Evolutionary conservation across 441 rosid species (phyloP), one percentile per base, ranked within the genome.

Genomic region (Metrosideros polymorpha): DNA sequence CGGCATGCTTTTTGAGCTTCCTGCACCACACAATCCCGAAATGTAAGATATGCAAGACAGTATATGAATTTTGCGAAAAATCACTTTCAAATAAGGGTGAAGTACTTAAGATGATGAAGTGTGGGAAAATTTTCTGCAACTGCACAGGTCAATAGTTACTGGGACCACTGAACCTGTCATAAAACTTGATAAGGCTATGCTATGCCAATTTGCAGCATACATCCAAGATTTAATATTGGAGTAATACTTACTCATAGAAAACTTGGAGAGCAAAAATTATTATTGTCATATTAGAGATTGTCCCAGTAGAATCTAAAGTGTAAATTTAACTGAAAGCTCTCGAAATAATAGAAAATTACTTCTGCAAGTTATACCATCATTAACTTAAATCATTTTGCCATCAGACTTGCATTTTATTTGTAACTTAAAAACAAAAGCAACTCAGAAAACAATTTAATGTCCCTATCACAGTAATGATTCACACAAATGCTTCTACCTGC

Each of bases 1-100:
- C 94, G 94, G 90, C 98, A 96, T 57, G 92, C 88, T 87, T 94
- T 94, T 88, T 92, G 94, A 90, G 99, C 97, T 84, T 96, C 98
- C 99, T 97, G 43, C 88, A 84, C 61, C 30, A 88, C 66, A 86
- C 75, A 59, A 82, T 42, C 51, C 15, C 51, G 51, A 50, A 85
- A 77, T 79, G 87, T 83, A 71, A 71, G 79, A 71, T 22, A 3
- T 22, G 79, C 47, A 66, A 66, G 27, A 57, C 7, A 19, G 15
- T 24, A 6, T 32, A 54, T n/a, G 3, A 76, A 3, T 27, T 47
- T 82, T 75, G 9, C 10, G 6, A 35, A 85, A 75, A 8, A 25
- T 42, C 9, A 22, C 29, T 82, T 35, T 71, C 47, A 71, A 83
- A 24, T 29, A 63, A 9, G 7, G 42, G 27, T 42, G 59, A 82